These are phyloP conservation scores for Yarrowia phangngaensis DNA, from an alignment of 805 yeast species.

Conservation along the genomic window DNA sequence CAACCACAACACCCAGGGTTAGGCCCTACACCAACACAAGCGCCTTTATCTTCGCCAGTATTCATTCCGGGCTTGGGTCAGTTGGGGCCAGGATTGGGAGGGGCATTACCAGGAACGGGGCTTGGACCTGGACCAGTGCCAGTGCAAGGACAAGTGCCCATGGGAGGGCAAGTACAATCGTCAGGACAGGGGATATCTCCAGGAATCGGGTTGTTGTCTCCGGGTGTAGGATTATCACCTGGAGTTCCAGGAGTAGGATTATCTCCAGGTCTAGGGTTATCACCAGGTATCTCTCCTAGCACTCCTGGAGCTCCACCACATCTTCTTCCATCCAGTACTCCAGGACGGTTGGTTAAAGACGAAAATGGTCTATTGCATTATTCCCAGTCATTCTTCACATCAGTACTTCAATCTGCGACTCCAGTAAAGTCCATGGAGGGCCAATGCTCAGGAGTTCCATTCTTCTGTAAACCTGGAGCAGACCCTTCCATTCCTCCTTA, in stretches of 20 bases:
- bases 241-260: not conserved
- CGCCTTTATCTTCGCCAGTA: not conserved
- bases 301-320: not conserved
- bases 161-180: no score
- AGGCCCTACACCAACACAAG: not conserved
- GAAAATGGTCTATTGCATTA: slow-evolving; percentile 1
- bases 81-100: no score
- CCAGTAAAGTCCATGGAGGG: slow-evolving; percentile 22
- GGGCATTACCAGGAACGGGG: no score
- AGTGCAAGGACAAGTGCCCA: no score
- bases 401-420: slow-evolving; percentile 1
- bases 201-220: not conserved
- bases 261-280: not conserved
- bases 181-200: not conserved
- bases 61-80: no score
- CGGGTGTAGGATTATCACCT: not conserved
- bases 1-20: not conserved
- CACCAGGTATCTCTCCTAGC: not conserved
- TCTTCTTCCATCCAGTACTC: not conserved
- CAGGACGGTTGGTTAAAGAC: slow-evolving; percentile 14
- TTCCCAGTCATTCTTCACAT: slow-evolving; percentile 18
- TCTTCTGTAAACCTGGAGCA: slow-evolving; percentile 19
- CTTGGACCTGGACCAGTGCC: no score
- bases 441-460: slow-evolving; percentile 4
- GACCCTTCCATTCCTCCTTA: not conserved